Percentiles rank a stretch among this genome's conserved stretches.
Evolutionary conservation across 768 basidiomycete species (phyloP).

Genomic region (Xerocomellus intermedius): DNA sequence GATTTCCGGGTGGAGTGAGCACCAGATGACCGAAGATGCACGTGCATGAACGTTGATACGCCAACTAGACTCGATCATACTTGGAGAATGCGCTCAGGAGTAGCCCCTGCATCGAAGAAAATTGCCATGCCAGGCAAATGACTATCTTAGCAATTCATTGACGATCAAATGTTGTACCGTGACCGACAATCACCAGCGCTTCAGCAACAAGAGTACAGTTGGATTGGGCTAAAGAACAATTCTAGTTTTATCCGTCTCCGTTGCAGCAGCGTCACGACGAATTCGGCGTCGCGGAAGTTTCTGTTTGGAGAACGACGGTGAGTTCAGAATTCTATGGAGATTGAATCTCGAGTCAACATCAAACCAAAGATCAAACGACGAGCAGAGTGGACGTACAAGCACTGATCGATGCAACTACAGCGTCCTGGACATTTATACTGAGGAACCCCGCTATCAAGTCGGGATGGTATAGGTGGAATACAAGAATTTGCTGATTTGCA

Average conservation of each 20-base stretch:
- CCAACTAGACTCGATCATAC: too few species aligned
- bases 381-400: constrained; percentile 17
- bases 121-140: constrained; percentile 8
- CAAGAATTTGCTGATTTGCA: constrained; percentile 14
- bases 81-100: background rate
- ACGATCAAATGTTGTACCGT: constrained; percentile 4
- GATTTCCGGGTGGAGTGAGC: too few species aligned
- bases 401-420: constrained; percentile 6
- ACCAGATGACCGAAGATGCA: background rate
- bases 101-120: background rate
- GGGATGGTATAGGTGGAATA: constrained; percentile 11
- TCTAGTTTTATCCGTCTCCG: constrained; percentile 6
- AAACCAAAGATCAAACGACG: background rate
- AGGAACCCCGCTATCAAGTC: constrained; percentile 1
- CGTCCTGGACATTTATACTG: background rate
- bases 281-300: background rate
- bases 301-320: background rate
- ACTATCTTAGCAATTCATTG: constrained; percentile 10
- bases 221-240: constrained; percentile 2
- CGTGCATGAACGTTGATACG: background rate
- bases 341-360: background rate
- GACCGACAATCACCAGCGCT: background rate
- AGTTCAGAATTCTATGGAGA: constrained; percentile 2
- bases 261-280: background rate
- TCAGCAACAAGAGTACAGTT: constrained; percentile 11